Evolutionary conservation across 495 filamentous ascomycete genomes (phyloP).

Genomic region (Pyrenula massariospora): DNA sequence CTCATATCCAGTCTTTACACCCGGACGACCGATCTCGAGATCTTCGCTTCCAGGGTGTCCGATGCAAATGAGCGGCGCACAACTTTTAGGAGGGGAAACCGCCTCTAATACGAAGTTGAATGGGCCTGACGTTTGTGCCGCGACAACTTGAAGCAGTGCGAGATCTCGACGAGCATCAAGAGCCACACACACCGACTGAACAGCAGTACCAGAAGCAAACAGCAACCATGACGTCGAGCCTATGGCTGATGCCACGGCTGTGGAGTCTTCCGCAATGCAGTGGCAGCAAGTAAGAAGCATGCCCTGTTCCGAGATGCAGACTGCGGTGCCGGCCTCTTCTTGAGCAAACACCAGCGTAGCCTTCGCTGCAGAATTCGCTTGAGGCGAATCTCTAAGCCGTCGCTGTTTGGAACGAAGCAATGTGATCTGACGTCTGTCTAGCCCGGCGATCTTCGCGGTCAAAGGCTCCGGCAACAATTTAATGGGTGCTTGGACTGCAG

Average conservation of each 20-base stretch:
- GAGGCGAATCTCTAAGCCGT: not conserved
- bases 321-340: conserved; percentile 32
- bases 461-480: not conserved
- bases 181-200: conserved; percentile 20
- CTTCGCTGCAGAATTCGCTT: not conserved
- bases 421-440: not conserved
- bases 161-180: conserved; percentile 28
- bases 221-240: conserved; percentile 18
- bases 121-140: conserved; percentile 6
- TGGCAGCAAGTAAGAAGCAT: conserved; percentile 27
- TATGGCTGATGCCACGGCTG: conserved; percentile 10
- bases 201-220: conserved; percentile 20
- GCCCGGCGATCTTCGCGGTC: not conserved
- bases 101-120: not conserved
- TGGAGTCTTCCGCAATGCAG: conserved; percentile 24
- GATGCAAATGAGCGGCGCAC: conserved; percentile 16
- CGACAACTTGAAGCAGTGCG: conserved; percentile 22
- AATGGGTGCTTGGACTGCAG: not conserved
- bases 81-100: not conserved
- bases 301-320: conserved; percentile 28
- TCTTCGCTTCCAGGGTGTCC: conserved; percentile 34
- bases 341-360: conserved; percentile 35
- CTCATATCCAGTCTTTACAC: conserved; percentile 26
- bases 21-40: conserved; percentile 17
- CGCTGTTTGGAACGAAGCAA: not conserved